These are phyloP conservation scores for Ophiostoma ips DNA, from an alignment of 2,329 filamentous ascomycete species.

Conservation along the genomic window DNA sequence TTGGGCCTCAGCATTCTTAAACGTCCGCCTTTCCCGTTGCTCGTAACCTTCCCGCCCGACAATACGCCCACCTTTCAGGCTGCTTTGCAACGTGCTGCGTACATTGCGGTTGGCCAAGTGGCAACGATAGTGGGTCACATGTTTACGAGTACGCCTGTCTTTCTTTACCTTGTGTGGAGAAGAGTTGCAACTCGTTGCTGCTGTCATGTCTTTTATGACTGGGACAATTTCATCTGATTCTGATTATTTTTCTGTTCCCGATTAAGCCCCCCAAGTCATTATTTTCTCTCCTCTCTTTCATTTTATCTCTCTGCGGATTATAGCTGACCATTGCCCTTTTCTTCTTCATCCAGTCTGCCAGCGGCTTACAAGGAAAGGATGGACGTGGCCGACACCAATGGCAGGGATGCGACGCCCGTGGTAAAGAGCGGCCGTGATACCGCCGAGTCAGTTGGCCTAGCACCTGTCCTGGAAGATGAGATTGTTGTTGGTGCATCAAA, in stretches of 20 bases:
- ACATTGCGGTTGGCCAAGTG: conserved; percentile 5
- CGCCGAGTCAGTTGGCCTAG: conserved; percentile 17
- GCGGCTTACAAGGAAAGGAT: neutral
- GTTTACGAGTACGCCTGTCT: neutral
- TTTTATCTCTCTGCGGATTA: neutral
- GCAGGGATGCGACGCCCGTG: neutral
- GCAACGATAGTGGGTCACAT: conserved; percentile 10
- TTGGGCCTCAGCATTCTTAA: no score
- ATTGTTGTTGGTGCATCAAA: conserved; percentile 31
- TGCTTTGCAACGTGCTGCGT: no score
- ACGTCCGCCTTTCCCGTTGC: no score
- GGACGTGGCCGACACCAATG: neutral
- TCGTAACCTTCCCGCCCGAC: no score
- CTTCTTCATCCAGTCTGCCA: neutral
- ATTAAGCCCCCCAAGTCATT: no score
- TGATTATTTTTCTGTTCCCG: no score
- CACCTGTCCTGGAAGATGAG: conserved; percentile 33
- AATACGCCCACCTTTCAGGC: no score
- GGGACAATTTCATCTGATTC: no score
- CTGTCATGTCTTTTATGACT: neutral
- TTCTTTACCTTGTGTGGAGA: neutral
- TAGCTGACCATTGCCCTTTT: conserved; percentile 7
- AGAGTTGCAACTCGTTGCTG: neutral
- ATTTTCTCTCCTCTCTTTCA: neutral
- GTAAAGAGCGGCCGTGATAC: neutral